These are phyloP conservation scores for Candida rishiriensis DNA, from an alignment of 805 yeast genomes.

Conservation along the genomic window DNA sequence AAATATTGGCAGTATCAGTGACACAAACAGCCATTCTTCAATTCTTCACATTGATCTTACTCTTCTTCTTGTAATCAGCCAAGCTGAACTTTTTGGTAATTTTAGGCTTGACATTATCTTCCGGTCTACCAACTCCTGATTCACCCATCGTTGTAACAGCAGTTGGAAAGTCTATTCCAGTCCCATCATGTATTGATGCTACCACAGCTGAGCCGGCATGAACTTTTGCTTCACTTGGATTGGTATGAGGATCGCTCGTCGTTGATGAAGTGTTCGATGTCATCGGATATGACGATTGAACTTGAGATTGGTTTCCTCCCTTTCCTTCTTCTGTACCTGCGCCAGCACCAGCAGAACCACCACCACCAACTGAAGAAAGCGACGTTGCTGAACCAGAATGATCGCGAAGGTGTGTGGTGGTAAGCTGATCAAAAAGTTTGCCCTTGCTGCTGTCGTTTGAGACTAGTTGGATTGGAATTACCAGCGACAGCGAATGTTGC, in stretches of 20 bases:
- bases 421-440: too few relatives aligned
- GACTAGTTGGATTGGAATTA: too few relatives aligned
- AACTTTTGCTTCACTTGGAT: too few relatives aligned
- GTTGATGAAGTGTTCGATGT: not conserved
- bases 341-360: not conserved
- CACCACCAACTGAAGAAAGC: not conserved
- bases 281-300: not conserved
- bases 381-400: too few relatives aligned
- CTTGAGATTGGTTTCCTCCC: not conserved
- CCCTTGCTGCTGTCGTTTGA: too few relatives aligned
- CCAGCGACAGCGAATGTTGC: too few relatives aligned
- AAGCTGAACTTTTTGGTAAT: conserved; percentile 60
- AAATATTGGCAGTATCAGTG: not conserved
- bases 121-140: conserved; percentile 2
- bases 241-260: not conserved
- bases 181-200: too few relatives aligned
- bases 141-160: conserved; percentile 6
- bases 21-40: conserved; percentile 5
- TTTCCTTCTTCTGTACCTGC: not conserved
- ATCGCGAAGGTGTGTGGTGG: too few relatives aligned
- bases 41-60: conserved; percentile 8
- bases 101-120: conserved; percentile 25
- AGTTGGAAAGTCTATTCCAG: not conserved
- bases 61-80: conserved; percentile 65
- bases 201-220: too few relatives aligned